Base-by-base conservation (phyloP, 2,329 filamentous ascomycete genomes). In the Talaromyces piceae region DNA sequence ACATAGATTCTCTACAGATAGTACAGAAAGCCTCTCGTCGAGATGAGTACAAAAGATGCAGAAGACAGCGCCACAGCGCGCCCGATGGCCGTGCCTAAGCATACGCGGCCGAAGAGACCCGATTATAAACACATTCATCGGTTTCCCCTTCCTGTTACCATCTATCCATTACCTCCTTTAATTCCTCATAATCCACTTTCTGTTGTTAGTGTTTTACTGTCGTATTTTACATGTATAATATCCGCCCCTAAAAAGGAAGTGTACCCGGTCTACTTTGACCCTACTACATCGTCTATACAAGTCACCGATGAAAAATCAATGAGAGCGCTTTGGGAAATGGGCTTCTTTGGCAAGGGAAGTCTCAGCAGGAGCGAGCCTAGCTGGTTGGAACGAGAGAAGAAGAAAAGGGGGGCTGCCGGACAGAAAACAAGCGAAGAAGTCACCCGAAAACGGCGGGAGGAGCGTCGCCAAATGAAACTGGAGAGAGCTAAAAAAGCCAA, bases 291-390 rank as follows among this genome's bases (percentile, higher is more conserved):
- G 26, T 93, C 90, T 0, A 80, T 98, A 13, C 88, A 95, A 64
- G 78, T 98, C 51, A 88, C 82, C 16, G 86, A 96, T 66, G 75
- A 82, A 23, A 76, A 77, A 50, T 84, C 88, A 3, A 84, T 94
- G 56, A 79, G 86, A 50, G 88, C 85, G 1, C 71, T 98, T 22
- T 98, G 94, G 93, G 88, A 95, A 69, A 88, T 94, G 73, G 93
- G 93, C 4, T 98, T 98, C 71, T 98, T 91, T 69, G 94, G 94
- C 45, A 96, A 96, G 69, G 93, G 93, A 41, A 91, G 77, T 60
- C 74, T 97, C 53, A 96, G 91, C 73, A 83, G 94, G 61, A 96
- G 91, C 75, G 91, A 98, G 67, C 91, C 91, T 3, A 93, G 84
- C 59, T 98, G 93, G 93, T 69, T 95, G 47, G 87, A 87, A 57